Evolutionary conservation across 2,329 filamentous ascomycete species (phyloP).

Genomic region (Coleophoma crateriformis): DNA sequence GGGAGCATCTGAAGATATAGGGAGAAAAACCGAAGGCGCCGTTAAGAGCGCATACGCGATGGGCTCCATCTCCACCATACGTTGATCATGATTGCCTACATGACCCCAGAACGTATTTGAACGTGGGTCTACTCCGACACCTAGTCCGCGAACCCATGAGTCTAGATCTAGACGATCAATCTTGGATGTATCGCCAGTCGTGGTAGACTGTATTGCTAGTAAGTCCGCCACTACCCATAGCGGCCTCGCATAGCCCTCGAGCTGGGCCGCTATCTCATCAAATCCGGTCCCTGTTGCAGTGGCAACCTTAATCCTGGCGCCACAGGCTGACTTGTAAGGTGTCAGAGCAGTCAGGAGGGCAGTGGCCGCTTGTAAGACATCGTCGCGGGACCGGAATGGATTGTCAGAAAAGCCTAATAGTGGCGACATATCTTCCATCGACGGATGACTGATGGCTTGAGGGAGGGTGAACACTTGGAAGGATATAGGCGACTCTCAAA

Average conservation of each 20-base stretch:
- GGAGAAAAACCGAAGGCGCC: constrained; percentile 32
- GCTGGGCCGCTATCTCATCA: constrained; percentile 7
- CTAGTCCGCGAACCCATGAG: constrained; percentile 3
- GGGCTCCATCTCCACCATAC: constrained; percentile 48
- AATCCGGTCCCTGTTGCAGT: constrained; percentile 5
- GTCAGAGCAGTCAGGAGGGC: constrained; percentile 1
- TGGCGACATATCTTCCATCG: neutral
- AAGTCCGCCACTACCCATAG: constrained; percentile 6
- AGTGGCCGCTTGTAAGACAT: neutral
- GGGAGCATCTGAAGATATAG: too few relatives aligned
- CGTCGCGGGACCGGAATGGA: neutral
- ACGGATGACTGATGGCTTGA: too few relatives aligned
- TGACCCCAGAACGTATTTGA: constrained; percentile 40
- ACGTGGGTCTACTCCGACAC: constrained; percentile 23
- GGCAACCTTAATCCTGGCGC: constrained; percentile 3
- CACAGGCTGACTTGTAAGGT: constrained; percentile 2
- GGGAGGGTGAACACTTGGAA: too few relatives aligned
- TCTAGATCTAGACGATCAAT: neutral
- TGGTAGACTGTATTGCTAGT: neutral
- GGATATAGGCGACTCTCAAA: too few relatives aligned
- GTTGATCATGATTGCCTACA: constrained; percentile 38
- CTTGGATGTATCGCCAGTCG: neutral
- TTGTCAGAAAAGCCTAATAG: neutral
- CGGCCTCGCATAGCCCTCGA: constrained; percentile 9
- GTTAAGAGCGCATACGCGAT: constrained; percentile 40